phyloP scores from a whole-genome alignment of 2,329 filamentous ascomycete genomes.

The Penicillium sp. region DNA sequence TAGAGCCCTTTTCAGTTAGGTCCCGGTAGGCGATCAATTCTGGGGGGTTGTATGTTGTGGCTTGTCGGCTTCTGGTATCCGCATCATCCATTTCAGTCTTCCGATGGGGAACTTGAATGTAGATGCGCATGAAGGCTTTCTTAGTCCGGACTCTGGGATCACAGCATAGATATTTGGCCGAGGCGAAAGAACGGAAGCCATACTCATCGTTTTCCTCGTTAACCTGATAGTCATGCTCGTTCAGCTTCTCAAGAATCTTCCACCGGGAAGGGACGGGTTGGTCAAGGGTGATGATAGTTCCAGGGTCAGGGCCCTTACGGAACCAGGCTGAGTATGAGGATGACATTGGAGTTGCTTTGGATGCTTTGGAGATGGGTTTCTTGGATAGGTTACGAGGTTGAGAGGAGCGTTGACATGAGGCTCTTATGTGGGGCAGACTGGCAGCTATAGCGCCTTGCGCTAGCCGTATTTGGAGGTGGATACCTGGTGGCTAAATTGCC shows the following conservation, averaged over 20 bases:
- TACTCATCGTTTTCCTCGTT: background rate
- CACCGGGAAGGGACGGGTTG: background rate
- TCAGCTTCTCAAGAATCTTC: background rate
- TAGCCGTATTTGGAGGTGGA: too few relatives aligned
- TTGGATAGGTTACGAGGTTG: too few relatives aligned
- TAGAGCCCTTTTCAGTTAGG: background rate
- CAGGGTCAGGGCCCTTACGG: background rate
- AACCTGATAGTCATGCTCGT: background rate
- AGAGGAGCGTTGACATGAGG: too few relatives aligned
- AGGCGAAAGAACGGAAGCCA: background rate
- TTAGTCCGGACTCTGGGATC: background rate
- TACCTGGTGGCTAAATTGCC: too few relatives aligned
- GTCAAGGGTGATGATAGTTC: background rate
- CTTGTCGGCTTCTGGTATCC: background rate
- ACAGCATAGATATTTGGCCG: background rate
- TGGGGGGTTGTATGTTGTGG: background rate
- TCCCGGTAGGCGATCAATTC: background rate
- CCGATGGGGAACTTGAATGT: background rate
- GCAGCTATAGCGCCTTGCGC: too few relatives aligned
- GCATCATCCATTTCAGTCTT: background rate
- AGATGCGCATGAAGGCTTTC: background rate
- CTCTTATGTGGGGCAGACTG: too few relatives aligned
- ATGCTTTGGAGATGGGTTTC: too few relatives aligned
- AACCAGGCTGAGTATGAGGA: background rate
- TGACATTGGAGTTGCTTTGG: background rate